phyloP scores from a whole-genome alignment of 345 rosid genomes.

The Brassica napus region DNA sequence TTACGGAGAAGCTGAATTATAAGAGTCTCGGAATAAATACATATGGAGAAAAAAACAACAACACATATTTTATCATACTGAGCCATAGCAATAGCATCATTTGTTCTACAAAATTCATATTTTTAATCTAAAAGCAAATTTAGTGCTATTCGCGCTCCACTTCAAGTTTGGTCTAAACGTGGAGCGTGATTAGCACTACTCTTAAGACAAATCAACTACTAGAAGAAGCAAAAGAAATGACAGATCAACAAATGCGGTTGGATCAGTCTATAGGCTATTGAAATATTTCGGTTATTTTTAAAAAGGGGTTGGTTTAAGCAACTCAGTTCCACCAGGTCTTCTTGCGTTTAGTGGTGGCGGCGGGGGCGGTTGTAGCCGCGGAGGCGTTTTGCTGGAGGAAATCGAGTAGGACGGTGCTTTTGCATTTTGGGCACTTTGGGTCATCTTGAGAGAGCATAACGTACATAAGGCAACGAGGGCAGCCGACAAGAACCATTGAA shows the following conservation, averaged over 20 bases:
- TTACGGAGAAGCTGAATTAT: neutral
- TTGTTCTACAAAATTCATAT: constrained; percentile 4
- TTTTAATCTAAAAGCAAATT: constrained; percentile 23
- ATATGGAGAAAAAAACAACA: neutral
- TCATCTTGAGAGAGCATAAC: constrained; percentile 80
- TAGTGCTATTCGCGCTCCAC: constrained; percentile 59
- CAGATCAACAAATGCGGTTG: neutral
- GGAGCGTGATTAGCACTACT: constrained; percentile 70
- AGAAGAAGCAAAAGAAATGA: neutral
- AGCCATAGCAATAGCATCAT: neutral
- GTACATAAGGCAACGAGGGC: constrained; percentile 87
- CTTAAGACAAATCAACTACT: neutral
- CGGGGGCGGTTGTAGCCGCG: constrained; percentile 1
- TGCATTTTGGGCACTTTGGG: constrained; percentile 86
- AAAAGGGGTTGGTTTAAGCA: constrained; percentile 14
- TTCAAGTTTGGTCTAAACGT: constrained; percentile 30
- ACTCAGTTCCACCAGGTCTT: constrained; percentile 26
- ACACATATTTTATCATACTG: constrained; percentile 15
- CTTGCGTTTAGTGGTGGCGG: constrained; percentile 18
- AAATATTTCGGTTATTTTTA: neutral
- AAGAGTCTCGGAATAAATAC: neutral
- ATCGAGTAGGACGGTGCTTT: constrained; percentile 81
- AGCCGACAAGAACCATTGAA: constrained; percentile 89
- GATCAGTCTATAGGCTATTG: constrained; percentile 3
- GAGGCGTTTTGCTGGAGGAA: constrained; percentile 49